Evolutionary conservation across 2,329 filamentous ascomycete species (phyloP), one percentile per base, ranked within the genome.

Genomic region (Alternaria postmessia): DNA sequence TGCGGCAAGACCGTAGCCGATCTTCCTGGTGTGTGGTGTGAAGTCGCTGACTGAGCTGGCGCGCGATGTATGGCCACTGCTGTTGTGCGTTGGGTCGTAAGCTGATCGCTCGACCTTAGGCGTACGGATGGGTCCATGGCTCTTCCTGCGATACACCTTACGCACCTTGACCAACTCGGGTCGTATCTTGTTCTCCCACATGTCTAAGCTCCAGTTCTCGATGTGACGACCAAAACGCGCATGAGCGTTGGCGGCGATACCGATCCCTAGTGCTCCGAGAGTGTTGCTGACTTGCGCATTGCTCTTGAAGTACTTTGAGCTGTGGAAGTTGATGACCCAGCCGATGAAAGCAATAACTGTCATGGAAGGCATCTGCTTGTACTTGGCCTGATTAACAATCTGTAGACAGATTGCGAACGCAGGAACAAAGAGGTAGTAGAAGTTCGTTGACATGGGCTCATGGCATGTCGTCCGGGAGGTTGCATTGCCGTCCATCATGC

Each of bases 321-420:
- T 88, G 78, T 91, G 93, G 79, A 87, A 91, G 78, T 91, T 94
- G 69, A 92, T 89, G 7, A 88, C 82, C 73, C 91, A 95, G 8
- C 92, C 92, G 0, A 87, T 86, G 32, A 93, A 80, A 0, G 91
- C 87, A 69, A 96, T 93, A 59, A 87, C 44, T 4, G 91, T 80
- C 91, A 94, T 94, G 51, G 91, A 84, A 0, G 91, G 91, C 32
- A 88, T 86, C 73, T 94, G 91, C 69, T 87, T 89, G 86, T 87
- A 92, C 78, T 93, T 92, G 60, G 90, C 91, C 67, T 94, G 91
- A 77, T 94, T 94, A 75, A 94, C 89, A 70, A 94, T 61, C 65
- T 90, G 89, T 39, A 94, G 84, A 69, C 89, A 92, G 28, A 92
- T 73, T 8, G 91, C 88, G 75, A 94, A 96, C 7, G 85, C 76